These are phyloP conservation scores for Akanthomyces dipterigenus DNA, from an alignment of 2,329 filamentous ascomycete species.

Conservation along the genomic window DNA sequence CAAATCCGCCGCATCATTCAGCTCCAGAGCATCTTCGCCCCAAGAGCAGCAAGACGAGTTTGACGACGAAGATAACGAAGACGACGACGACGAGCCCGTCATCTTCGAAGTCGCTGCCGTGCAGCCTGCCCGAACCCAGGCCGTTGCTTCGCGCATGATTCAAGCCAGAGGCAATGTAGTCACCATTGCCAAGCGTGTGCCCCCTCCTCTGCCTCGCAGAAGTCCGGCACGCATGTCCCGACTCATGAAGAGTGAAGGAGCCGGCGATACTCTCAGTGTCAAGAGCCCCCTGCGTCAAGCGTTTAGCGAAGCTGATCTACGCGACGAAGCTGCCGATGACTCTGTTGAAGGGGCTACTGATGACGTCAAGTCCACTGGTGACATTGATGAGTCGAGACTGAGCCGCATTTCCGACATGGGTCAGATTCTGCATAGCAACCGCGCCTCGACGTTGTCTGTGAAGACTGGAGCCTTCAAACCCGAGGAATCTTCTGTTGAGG, in stretches of 20 bases:
- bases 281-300: conserved; percentile 46
- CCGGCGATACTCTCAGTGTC: conserved; percentile 51
- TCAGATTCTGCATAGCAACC: neutral
- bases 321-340: conserved; percentile 10
- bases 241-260: conserved; percentile 44
- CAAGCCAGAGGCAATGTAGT: conserved; percentile 72
- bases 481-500: neutral
- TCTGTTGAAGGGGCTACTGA: neutral
- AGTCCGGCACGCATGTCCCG: conserved; percentile 61
- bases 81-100: conserved; percentile 56
- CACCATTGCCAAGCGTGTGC: conserved; percentile 72
- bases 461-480: neutral
- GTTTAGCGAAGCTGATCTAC: conserved; percentile 31
- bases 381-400: conserved; percentile 5
- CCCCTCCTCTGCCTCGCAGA: conserved; percentile 70
- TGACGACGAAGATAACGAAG: conserved; percentile 39
- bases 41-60: conserved; percentile 10
- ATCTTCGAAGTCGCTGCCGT: conserved; percentile 61
- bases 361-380: conserved; percentile 3
- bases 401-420: neutral
- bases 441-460: neutral
- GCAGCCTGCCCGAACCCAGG: conserved; percentile 47
- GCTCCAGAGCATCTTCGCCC: neutral
- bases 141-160: conserved; percentile 58
- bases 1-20: neutral